A percentile compares a stretch with the other conserved stretches of the same genome.
These are phyloP conservation scores for Chlorella sp. DNA, from an alignment of 139 green algal genomes.

Conservation along the genomic window DNA sequence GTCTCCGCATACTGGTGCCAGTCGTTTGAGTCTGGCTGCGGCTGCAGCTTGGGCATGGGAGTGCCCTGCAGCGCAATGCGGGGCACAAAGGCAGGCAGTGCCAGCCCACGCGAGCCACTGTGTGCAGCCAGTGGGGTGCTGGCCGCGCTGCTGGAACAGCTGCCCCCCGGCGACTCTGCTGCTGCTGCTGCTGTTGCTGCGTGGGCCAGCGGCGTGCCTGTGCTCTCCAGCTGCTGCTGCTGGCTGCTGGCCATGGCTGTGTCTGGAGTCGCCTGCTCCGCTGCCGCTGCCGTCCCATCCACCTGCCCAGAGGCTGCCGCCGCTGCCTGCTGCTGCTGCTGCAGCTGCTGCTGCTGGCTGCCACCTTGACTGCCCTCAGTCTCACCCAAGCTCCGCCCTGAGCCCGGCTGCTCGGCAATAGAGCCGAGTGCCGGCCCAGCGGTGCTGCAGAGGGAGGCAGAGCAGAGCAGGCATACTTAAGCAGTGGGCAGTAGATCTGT, in stretches of 20 bases:
- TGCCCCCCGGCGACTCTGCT: background rate
- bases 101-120: background rate
- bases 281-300: too few species aligned
- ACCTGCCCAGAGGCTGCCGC: too few species aligned
- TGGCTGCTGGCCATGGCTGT: background rate
- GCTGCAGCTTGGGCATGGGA: constrained; percentile 45
- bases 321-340: background rate
- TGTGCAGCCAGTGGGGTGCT: background rate
- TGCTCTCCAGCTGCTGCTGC: background rate
- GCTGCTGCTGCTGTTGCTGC: background rate
- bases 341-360: background rate
- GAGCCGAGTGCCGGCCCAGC: background rate
- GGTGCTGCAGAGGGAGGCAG: background rate
- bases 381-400: background rate
- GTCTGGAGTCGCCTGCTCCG: background rate
- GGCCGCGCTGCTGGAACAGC: background rate
- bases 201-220: too few species aligned
- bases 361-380: background rate
- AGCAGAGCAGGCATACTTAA: background rate
- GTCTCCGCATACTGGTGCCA: constrained; percentile 3
- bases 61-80: constrained; percentile 22
- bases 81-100: constrained; percentile 9
- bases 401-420: background rate
- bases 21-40: constrained; percentile 10
- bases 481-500: background rate